Percentiles rank a stretch among this genome's conserved stretches.
phyloP scores from a whole-genome alignment of 2,329 filamentous ascomycete genomes.

The Davidsoniella neocaledoniae region DNA sequence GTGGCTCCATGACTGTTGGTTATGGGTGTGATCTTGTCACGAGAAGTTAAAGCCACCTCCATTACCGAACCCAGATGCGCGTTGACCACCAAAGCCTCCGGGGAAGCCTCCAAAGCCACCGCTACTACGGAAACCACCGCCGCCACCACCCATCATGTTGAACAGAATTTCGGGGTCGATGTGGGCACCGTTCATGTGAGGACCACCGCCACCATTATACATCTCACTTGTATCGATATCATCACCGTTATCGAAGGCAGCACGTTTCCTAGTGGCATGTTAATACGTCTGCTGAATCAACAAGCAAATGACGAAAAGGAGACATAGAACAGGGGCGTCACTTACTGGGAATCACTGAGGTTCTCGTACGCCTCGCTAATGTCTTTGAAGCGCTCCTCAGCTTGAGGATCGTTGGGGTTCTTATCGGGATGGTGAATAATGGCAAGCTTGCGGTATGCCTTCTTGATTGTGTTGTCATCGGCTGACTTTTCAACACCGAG shows the following conservation, averaged over 20 bases:
- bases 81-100: conserved; percentile 22
- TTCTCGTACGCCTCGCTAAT: conserved; percentile 95
- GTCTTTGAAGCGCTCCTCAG: conserved; percentile 92
- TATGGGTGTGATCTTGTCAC: conserved; percentile 9
- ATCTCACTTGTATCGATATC: conserved; percentile 80
- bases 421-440: conserved; percentile 95
- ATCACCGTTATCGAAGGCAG: conserved; percentile 79
- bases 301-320: conserved; percentile 17
- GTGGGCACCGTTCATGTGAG: conserved; percentile 44
- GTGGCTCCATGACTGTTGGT: background rate
- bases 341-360: conserved; percentile 80
- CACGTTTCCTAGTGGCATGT: conserved; percentile 49
- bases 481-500: conserved; percentile 77
- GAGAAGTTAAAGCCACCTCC: conserved; percentile 43
- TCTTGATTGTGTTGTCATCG: conserved; percentile 74
- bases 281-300: conserved; percentile 15
- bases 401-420: conserved; percentile 72
- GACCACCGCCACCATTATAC: conserved; percentile 50
- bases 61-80: conserved; percentile 32
- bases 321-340: conserved; percentile 16
- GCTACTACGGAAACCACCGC: conserved; percentile 33
- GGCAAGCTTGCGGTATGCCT: conserved; percentile 87
- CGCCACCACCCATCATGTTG: conserved; percentile 61
- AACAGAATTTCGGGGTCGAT: conserved; percentile 67
- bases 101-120: conserved; percentile 34